Evolutionary conservation across 805 yeast genomes (phyloP), one percentile per base, ranked within the genome.

Genomic region (Tetrapisispora fleetii): DNA sequence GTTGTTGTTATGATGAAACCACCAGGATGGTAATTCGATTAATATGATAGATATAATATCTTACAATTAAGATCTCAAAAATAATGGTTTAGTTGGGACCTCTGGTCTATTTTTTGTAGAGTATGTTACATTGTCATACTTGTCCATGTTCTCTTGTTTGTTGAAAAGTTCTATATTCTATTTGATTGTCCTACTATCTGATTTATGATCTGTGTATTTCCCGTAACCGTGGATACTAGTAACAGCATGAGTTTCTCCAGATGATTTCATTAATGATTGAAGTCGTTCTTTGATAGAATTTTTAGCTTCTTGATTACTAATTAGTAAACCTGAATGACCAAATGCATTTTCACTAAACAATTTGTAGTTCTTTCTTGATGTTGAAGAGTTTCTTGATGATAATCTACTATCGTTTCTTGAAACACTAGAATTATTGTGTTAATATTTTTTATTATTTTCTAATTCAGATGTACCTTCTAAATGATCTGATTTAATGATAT

Each of bases 141-240:
- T 8, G 4, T 40, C 33, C 7, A 27, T n/a, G 3, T 17, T 27
- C 10, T 17, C 13, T 3, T 27, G 17, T 14, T 24, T 33, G 24
- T 24, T 40, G 8, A 40, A 40, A n/a, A 24, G 43, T 3, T 27
- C 22, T 24, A 40, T 40, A 27, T 40, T 40, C 16, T 13, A 30
- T 27, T 40, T 24, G 22, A 27, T n/a, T 16, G n/a, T 24, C 16
- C 17, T 27, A 16, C 21, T 10, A n/a, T 10, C n/a, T 40, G 33
- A 9, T 9, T 22, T 40, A 14, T n/a, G 24, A 17, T 75, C 83
- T 0, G 90, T 80, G 59, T 76, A 85, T 61, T 79, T 78, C 7
- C 96, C 96, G 64, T 89, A 89, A 0, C 96, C 96, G 4, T 72
- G 63, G 0, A 95, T 95, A 0, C 93, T 81, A 56, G 77, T 81